These are phyloP conservation scores for Cucurbitaria berberidis DNA, from an alignment of 2,329 filamentous ascomycete genomes.

Conservation along the genomic window DNA sequence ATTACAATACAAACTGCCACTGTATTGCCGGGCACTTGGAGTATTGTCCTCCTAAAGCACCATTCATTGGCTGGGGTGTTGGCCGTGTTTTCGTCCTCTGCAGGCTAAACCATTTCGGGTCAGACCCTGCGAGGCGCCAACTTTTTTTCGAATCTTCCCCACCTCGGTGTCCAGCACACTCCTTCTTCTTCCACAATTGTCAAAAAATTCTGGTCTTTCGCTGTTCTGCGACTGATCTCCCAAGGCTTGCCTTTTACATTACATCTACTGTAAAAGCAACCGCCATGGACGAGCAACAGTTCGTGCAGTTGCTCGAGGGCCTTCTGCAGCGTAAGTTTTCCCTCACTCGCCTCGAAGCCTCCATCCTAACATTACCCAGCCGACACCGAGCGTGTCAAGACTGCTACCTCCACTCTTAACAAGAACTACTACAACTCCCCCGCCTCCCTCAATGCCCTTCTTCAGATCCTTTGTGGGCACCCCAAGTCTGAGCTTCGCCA, in stretches of 20 bases:
- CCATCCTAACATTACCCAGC: slow-evolving; percentile 62
- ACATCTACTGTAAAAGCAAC: slow-evolving; percentile 26
- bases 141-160: slow-evolving; percentile 16
- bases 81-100: slow-evolving; percentile 6
- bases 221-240: slow-evolving; percentile 27
- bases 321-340: slow-evolving; percentile 80
- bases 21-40: not conserved
- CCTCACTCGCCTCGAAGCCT: slow-evolving; percentile 1
- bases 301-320: slow-evolving; percentile 85
- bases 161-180: slow-evolving; percentile 22
- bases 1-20: not conserved
- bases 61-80: slow-evolving; percentile 8
- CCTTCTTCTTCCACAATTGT: slow-evolving; percentile 20
- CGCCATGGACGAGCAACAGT: slow-evolving; percentile 81
- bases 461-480: slow-evolving; percentile 87
- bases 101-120: not conserved
- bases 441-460: slow-evolving; percentile 80
- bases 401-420: slow-evolving; percentile 86
- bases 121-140: slow-evolving; percentile 14
- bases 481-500: slow-evolving; percentile 76
- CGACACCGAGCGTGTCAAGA: slow-evolving; percentile 77
- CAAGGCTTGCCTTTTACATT: slow-evolving; percentile 30
- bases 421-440: slow-evolving; percentile 92
- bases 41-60: not conserved
- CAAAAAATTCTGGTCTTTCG: slow-evolving; percentile 29